phyloP scores from a whole-genome alignment of 345 rosid species.

The Sisymbrium irio region DNA sequence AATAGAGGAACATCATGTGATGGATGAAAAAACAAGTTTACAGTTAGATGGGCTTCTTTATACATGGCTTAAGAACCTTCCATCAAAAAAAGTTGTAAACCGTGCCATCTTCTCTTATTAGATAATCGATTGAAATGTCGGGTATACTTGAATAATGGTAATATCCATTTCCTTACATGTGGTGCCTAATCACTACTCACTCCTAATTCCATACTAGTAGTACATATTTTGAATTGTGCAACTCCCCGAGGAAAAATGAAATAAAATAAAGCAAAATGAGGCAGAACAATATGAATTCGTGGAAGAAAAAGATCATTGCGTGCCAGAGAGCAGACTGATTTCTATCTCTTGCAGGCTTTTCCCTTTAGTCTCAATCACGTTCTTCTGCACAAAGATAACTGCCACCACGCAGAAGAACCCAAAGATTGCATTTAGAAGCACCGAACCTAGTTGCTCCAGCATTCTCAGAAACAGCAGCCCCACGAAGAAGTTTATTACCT shows the following conservation, averaged over 20 bases:
- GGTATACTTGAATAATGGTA: constrained; percentile 5
- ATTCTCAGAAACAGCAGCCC: constrained; percentile 78
- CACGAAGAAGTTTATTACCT: constrained; percentile 87
- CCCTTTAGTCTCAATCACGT: constrained; percentile 85
- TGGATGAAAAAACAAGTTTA: constrained; percentile 4
- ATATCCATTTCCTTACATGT: constrained; percentile 16
- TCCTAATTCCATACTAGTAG: constrained; percentile 21
- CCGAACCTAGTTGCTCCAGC: constrained; percentile 78
- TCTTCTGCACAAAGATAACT: constrained; percentile 66
- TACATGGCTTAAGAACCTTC: not conserved
- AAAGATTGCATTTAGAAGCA: constrained; percentile 60
- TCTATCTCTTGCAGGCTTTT: constrained; percentile 94
- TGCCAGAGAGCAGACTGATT: constrained; percentile 27
- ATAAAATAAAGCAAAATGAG: not conserved
- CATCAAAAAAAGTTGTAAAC: not conserved
- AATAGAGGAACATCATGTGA: constrained; percentile 18
- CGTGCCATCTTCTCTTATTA: not conserved
- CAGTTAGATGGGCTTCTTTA: not conserved
- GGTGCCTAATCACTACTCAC: constrained; percentile 10
- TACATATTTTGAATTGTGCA: constrained; percentile 9
- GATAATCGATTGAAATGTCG: not conserved
- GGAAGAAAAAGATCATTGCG: not conserved
- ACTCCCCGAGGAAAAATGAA: not conserved
- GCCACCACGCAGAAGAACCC: constrained; percentile 69
- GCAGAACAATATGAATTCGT: not conserved